Evolutionary conservation across 768 basidiomycete genomes (phyloP).

Genomic region (Chalciporus chontae): DNA sequence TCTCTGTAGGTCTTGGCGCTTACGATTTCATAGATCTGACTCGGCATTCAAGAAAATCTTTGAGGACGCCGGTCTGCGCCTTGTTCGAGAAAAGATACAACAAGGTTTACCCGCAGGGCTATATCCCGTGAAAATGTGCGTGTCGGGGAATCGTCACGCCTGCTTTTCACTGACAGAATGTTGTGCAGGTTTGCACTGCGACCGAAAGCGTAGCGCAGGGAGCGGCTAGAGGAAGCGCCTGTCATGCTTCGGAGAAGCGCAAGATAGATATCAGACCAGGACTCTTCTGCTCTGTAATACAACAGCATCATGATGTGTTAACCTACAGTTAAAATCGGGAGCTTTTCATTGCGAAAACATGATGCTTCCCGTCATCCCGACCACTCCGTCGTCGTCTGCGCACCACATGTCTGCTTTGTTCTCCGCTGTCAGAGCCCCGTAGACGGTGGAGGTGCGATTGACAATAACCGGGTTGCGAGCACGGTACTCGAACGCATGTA

Average conservation of each 20-base stretch:
- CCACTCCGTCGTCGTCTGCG: conserved; percentile 49
- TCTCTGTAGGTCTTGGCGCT: conserved; percentile 4
- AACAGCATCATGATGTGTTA: background rate
- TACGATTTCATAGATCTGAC: conserved; percentile 60
- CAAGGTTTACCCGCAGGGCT: conserved; percentile 78
- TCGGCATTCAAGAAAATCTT: conserved; percentile 78
- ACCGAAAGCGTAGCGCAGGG: conserved; percentile 2
- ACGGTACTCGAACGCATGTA: conserved; percentile 63
- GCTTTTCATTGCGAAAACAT: conserved; percentile 18
- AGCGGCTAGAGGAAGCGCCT: background rate
- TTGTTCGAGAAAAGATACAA: conserved; percentile 77
- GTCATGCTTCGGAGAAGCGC: no score
- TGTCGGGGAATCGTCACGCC: background rate
- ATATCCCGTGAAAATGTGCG: conserved; percentile 85
- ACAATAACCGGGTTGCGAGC: conserved; percentile 65
- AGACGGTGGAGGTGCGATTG: conserved; percentile 44
- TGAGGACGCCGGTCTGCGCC: conserved; percentile 60
- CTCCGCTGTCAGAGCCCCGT: conserved; percentile 40
- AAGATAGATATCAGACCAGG: background rate
- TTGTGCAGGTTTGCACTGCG: conserved; percentile 26
- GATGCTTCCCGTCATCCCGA: conserved; percentile 66
- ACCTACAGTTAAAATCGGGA: background rate
- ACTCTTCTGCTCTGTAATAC: background rate
- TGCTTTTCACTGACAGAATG: conserved; percentile 7
- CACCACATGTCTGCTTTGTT: conserved; percentile 53